Percentiles rank a stretch among this genome's conserved stretches.
Evolutionary conservation across 129 eudicot genomes (phyloP).

Genomic region (Arctium lappa): DNA sequence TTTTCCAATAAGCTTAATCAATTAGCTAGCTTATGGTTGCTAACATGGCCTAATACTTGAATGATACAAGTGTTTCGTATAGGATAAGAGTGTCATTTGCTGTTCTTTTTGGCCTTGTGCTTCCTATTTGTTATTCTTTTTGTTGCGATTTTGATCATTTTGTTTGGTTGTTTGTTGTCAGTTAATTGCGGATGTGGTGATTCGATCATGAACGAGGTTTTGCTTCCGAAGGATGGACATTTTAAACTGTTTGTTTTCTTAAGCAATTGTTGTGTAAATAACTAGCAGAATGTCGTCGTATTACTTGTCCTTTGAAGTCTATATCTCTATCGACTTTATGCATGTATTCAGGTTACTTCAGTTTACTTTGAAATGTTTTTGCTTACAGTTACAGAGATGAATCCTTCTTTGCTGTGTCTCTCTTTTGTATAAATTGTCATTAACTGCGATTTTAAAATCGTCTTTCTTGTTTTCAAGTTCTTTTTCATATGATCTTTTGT

Average conservation of each 20-base stretch:
- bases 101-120: not conserved
- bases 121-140: not conserved
- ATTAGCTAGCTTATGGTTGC: not conserved
- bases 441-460: too few relatives aligned
- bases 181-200: slow-evolving; percentile 16
- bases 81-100: not conserved
- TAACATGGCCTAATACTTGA: not conserved
- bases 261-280: slow-evolving; percentile 1
- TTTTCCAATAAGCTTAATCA: too few relatives aligned
- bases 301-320: not conserved
- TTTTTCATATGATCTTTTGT: too few relatives aligned
- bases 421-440: too few relatives aligned
- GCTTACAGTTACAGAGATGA: not conserved
- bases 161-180: not conserved
- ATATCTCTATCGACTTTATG: not conserved
- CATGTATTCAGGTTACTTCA: not conserved
- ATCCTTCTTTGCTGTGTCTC: not conserved
- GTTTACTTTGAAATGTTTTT: not conserved
- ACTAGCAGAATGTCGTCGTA: not conserved
- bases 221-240: not conserved
- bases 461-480: too few relatives aligned
- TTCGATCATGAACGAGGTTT: not conserved
- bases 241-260: not conserved
- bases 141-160: not conserved
- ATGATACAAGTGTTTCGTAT: not conserved